A percentile compares a stretch with the other conserved stretches of the same genome.
phyloP scores from a whole-genome alignment of 83 land plant genomes.

The Diphasiastrum complanatum region DNA sequence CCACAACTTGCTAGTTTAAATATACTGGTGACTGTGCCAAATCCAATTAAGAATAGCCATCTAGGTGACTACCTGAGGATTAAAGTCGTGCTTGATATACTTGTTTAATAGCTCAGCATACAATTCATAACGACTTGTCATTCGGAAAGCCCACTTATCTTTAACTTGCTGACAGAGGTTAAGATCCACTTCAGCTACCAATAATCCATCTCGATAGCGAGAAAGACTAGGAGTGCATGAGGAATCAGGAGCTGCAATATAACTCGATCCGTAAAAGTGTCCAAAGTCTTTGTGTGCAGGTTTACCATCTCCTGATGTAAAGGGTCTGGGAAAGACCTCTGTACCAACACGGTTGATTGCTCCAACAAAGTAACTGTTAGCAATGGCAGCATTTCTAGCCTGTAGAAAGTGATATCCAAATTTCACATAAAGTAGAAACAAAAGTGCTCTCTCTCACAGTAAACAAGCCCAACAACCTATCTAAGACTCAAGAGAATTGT shows the following conservation, averaged over 20 bases:
- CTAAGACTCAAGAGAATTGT: too few species aligned
- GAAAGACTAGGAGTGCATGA: constrained; percentile 94
- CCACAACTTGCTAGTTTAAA: too few species aligned
- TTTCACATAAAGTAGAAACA: neutral
- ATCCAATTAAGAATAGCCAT: too few species aligned
- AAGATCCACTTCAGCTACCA: constrained; percentile 81
- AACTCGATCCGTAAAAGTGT: constrained; percentile 93
- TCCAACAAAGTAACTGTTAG: constrained; percentile 83
- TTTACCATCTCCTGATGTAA: constrained; percentile 96
- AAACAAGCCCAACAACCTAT: neutral
- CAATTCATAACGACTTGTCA: constrained; percentile 90
- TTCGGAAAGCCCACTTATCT: constrained; percentile 91
- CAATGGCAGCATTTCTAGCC: constrained; percentile 99
- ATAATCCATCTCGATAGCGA: constrained; percentile 68
- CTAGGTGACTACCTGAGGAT: constrained; percentile 88
- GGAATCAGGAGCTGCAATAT: constrained; percentile 86
- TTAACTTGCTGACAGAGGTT: constrained; percentile 88
- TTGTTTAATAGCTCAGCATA: constrained; percentile 52
- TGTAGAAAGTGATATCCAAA: constrained; percentile 18
- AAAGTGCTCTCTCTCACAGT: neutral
- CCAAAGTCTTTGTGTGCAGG: constrained; percentile 87
- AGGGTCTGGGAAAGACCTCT: constrained; percentile 80
- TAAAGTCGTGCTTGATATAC: constrained; percentile 57
- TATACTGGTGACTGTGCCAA: too few species aligned
- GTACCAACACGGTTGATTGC: constrained; percentile 98